These are phyloP conservation scores for Plasmodium yoelii DNA, from an alignment of 169 alveolate genomes.

Conservation along the genomic window DNA sequence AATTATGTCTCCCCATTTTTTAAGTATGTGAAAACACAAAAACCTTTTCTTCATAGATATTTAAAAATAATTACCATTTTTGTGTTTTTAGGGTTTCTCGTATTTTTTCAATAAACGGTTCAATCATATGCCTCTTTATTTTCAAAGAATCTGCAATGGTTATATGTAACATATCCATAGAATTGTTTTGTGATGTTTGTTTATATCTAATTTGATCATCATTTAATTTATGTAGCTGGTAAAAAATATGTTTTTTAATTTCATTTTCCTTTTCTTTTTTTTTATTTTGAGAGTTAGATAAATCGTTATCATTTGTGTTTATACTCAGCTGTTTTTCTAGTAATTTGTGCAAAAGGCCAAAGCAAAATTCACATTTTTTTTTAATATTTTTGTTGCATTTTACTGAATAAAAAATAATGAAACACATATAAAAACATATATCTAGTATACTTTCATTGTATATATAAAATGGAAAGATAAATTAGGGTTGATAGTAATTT, in stretches of 20 bases:
- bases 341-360: slow-evolving; percentile 19
- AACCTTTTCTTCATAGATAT: too few relatives aligned
- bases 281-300: background rate
- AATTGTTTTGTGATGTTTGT: background rate
- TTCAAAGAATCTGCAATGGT: slow-evolving; percentile 50
- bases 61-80: slow-evolving; percentile 17
- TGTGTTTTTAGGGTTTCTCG: slow-evolving; percentile 38
- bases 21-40: too few relatives aligned
- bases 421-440: too few relatives aligned
- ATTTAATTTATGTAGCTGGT: slow-evolving; percentile 52
- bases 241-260: slow-evolving; percentile 29
- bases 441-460: too few relatives aligned
- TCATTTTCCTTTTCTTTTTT: slow-evolving; percentile 18
- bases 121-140: slow-evolving; percentile 56
- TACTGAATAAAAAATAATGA: slow-evolving; percentile 10
- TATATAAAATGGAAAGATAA: background rate
- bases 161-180: slow-evolving; percentile 24
- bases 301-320: background rate
- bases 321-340: slow-evolving; percentile 17
- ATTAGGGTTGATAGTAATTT: too few relatives aligned
- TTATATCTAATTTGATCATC: background rate
- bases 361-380: slow-evolving; percentile 26
- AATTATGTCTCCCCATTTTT: too few relatives aligned
- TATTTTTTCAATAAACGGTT: slow-evolving; percentile 37
- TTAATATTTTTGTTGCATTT: slow-evolving; percentile 11